A percentile compares a stretch with the other conserved stretches of the same genome.
Conservation (phyloP, 2,329 filamentous ascomycete species). For the Trichoderma asperellum region DNA sequence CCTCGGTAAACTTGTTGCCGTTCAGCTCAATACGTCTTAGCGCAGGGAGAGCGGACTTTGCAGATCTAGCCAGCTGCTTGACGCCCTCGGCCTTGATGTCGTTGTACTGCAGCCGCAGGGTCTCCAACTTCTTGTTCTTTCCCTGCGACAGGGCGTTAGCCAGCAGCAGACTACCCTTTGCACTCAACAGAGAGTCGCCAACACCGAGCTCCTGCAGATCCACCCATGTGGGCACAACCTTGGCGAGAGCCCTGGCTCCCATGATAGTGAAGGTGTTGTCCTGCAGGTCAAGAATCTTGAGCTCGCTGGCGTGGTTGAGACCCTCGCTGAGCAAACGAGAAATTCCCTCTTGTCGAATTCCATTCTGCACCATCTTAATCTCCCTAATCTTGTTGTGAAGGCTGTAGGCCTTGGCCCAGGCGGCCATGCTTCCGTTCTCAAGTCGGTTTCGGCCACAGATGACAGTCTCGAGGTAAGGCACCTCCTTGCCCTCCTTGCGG, state of each 20-base stretch:
- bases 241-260: conserved; percentile 78
- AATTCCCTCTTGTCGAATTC: conserved; percentile 93
- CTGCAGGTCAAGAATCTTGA: conserved; percentile 85
- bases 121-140: conserved; percentile 77
- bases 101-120: conserved; percentile 87
- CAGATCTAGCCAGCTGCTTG: conserved; percentile 70
- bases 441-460: conserved; percentile 95
- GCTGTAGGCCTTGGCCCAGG: conserved; percentile 87
- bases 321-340: conserved; percentile 78
- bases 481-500: conserved; percentile 69
- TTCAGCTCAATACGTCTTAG: conserved; percentile 90
- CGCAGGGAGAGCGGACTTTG: conserved; percentile 69
- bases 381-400: conserved; percentile 81
- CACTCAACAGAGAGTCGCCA: conserved; percentile 82
- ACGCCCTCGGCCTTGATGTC: conserved; percentile 82
- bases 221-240: conserved; percentile 74
- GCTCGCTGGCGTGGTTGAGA: conserved; percentile 67
- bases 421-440: conserved; percentile 94
- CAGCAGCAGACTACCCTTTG: conserved; percentile 75
- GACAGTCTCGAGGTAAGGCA: conserved; percentile 90
- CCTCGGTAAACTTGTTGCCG: conserved; percentile 91
- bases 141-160: conserved; percentile 74
- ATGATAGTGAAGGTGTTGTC: conserved; percentile 93
- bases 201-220: conserved; percentile 81
- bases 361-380: conserved; percentile 98